phyloP scores from a whole-genome alignment of 2,329 filamentous ascomycete species.

The Parastagonospora avenae region DNA sequence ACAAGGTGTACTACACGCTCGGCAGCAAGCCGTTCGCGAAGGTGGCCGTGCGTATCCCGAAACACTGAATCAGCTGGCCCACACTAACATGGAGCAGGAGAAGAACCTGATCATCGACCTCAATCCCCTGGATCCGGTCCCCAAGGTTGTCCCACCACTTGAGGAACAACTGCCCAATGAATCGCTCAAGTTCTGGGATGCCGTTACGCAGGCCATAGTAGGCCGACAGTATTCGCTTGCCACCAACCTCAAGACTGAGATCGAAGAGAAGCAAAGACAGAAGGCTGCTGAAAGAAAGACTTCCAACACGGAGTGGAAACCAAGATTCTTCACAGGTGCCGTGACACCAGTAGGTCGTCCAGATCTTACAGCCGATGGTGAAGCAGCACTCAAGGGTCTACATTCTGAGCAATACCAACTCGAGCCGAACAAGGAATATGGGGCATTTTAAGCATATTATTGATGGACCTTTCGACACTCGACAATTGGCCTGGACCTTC shows the following conservation, averaged over 20 bases:
- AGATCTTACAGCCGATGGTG: conserved; percentile 67
- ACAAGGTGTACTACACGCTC: conserved; percentile 66
- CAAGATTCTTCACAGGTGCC: conserved; percentile 79
- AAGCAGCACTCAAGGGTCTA: conserved; percentile 60
- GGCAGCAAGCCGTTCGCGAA: conserved; percentile 53
- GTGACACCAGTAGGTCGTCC: conserved; percentile 66
- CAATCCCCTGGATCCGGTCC: conserved; percentile 75
- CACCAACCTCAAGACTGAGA: conserved; percentile 84
- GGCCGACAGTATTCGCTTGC: conserved; percentile 83
- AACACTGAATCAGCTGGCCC: too few species aligned
- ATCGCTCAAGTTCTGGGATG: conserved; percentile 83
- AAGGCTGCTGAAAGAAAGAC: conserved; percentile 81
- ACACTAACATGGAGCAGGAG: conserved; percentile 39
- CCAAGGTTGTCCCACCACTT: conserved; percentile 78
- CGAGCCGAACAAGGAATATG: conserved; percentile 51
- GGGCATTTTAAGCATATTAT: conserved; percentile 33
- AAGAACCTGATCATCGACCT: conserved; percentile 84
- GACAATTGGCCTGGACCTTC: conserved; percentile 13
- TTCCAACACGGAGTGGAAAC: conserved; percentile 73
- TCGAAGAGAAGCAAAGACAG: conserved; percentile 87
- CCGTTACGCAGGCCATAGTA: conserved; percentile 83
- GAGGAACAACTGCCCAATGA: conserved; percentile 86
- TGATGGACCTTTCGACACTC: neutral
- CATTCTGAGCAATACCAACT: conserved; percentile 59
- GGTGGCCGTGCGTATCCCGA: conserved; percentile 59